A percentile compares a stretch with the other conserved stretches of the same genome.
These are phyloP conservation scores for Trebouxiophyceae sp. DNA, from an alignment of 163 green algal genomes.

Conservation along the genomic window DNA sequence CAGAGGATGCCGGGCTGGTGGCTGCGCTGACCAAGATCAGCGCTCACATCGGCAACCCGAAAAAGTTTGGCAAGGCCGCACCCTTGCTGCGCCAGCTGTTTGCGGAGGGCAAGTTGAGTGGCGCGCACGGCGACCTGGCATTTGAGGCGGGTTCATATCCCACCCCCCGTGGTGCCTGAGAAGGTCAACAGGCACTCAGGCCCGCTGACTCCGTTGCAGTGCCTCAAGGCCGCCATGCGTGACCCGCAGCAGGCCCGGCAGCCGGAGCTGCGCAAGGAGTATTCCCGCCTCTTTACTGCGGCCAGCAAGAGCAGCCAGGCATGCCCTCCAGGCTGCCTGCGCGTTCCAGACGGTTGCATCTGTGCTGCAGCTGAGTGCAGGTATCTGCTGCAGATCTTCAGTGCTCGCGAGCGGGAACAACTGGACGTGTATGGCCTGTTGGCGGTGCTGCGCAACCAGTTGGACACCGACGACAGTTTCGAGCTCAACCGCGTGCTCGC, in stretches of 20 bases:
- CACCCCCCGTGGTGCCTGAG: too few relatives aligned
- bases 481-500: conserved; percentile 33
- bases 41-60: conserved; percentile 46
- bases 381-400: conserved; percentile 30
- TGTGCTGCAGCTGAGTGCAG: too few relatives aligned
- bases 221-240: conserved; percentile 13
- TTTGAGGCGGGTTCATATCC: conserved; percentile 19
- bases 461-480: conserved; percentile 48
- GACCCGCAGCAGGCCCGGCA: conserved; percentile 6
- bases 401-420: conserved; percentile 14
- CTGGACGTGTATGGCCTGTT: conserved; percentile 43
- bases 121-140: conserved; percentile 17
- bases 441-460: conserved; percentile 30
- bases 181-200: not conserved
- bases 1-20: not conserved
- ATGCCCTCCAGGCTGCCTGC: not conserved
- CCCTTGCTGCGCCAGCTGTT: conserved; percentile 58
- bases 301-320: conserved; percentile 28
- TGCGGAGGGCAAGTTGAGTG: conserved; percentile 5
- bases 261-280: conserved; percentile 27
- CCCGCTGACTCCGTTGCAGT: not conserved
- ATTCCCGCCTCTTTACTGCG: conserved; percentile 33
- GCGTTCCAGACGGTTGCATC: too few relatives aligned
- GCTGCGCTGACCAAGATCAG: conserved; percentile 46
- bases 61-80: conserved; percentile 67